Evolutionary conservation across 2,329 filamentous ascomycete genomes (phyloP).

Genomic region (Eurotiales sp.): DNA sequence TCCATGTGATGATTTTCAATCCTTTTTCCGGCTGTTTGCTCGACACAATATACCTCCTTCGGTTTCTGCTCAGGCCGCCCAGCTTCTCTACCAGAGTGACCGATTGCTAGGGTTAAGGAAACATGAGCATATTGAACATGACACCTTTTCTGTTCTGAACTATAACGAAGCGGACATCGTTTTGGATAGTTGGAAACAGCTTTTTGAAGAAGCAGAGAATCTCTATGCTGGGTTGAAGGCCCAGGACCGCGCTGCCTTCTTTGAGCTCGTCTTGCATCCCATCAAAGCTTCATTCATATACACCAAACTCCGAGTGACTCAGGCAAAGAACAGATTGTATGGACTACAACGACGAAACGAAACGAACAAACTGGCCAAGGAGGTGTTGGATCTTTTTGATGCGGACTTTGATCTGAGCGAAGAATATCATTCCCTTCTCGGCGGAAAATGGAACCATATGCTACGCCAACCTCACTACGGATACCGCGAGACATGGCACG

Average conservation of each 20-base stretch:
- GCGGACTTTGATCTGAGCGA: constrained; percentile 55
- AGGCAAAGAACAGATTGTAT: constrained; percentile 53
- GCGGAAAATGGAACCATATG: constrained; percentile 62
- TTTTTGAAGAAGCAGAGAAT: constrained; percentile 53
- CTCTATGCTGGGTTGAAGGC: constrained; percentile 54
- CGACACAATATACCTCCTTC: not conserved
- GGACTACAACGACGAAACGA: constrained; percentile 55
- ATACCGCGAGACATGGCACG: constrained; percentile 41
- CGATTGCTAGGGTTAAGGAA: constrained; percentile 57
- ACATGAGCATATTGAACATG: constrained; percentile 59
- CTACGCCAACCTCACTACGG: constrained; percentile 55
- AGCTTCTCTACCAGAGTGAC: constrained; percentile 25
- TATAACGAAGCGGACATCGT: constrained; percentile 62
- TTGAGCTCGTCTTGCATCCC: constrained; percentile 60
- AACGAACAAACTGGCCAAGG: constrained; percentile 52
- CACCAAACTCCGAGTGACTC: constrained; percentile 51
- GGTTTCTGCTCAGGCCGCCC: not conserved
- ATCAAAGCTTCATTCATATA: constrained; percentile 56
- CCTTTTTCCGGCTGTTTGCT: not conserved
- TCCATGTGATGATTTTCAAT: not conserved
- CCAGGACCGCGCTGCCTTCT: constrained; percentile 56
- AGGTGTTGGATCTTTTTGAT: constrained; percentile 54
- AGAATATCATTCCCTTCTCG: constrained; percentile 55
- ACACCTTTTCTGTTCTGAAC: constrained; percentile 59
- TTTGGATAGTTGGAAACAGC: constrained; percentile 52